Evolutionary conservation across 2,329 filamentous ascomycete genomes (phyloP).

Genomic region (Daldinia sp.): DNA sequence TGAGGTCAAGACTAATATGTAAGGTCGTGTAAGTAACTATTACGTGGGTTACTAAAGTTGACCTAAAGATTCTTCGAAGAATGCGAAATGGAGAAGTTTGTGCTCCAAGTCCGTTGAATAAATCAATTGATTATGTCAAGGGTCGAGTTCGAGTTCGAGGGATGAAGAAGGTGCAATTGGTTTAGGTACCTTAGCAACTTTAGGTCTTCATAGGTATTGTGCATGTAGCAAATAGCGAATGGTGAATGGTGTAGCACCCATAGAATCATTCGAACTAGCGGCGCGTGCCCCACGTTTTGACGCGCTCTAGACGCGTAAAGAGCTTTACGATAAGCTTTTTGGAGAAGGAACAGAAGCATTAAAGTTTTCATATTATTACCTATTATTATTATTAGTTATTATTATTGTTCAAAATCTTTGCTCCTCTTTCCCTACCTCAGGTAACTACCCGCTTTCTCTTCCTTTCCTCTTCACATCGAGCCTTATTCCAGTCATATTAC

Average conservation of each 20-base stretch:
- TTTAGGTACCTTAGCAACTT: too few relatives aligned
- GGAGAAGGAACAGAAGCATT: background rate
- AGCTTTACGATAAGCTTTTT: conserved; percentile 22
- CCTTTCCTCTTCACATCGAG: background rate
- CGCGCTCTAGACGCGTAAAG: conserved; percentile 42
- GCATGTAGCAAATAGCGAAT: background rate
- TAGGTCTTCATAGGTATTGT: background rate
- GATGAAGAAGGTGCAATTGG: background rate
- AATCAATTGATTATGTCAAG: background rate
- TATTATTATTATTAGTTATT: background rate
- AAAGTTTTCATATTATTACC: background rate
- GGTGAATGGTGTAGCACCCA: background rate
- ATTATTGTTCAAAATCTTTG: too few relatives aligned
- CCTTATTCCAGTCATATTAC: too few relatives aligned
- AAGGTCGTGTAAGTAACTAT: too few relatives aligned
- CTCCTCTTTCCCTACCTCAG: too few relatives aligned
- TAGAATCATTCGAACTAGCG: background rate
- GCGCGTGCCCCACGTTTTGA: conserved; percentile 35
- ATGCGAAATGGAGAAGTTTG: background rate
- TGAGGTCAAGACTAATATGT: too few relatives aligned
- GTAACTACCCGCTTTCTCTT: too few relatives aligned
- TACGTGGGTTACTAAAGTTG: too few relatives aligned
- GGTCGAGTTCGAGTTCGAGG: too few relatives aligned
- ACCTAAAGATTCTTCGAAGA: background rate
- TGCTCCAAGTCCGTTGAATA: background rate